These are phyloP conservation scores for Planoprotostelium fungivorum DNA, from an alignment of 78 protist species.

Conservation along the genomic window DNA sequence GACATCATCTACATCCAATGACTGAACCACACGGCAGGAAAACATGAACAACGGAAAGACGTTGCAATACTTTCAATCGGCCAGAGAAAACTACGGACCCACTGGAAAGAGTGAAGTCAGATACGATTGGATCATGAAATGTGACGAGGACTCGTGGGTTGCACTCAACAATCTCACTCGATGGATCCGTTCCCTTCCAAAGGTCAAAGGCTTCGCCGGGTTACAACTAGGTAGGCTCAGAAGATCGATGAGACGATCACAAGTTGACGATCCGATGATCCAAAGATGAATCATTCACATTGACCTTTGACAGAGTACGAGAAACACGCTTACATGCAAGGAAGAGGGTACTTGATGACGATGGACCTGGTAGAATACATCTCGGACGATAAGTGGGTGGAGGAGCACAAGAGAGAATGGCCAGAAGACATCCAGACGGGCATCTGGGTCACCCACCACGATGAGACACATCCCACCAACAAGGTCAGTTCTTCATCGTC, in stretches of 20 bases:
- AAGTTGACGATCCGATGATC: no score
- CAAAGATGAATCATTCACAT: no score
- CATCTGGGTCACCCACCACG: background rate
- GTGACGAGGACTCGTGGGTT: background rate
- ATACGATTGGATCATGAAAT: background rate
- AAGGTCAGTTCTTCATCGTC: background rate
- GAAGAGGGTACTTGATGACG: background rate
- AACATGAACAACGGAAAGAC: background rate
- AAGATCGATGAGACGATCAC: no score
- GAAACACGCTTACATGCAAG: background rate
- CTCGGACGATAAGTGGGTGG: background rate
- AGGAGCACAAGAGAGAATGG: background rate
- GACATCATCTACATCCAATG: no score
- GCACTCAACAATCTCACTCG: background rate
- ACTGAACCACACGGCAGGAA: background rate
- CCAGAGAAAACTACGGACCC: background rate
- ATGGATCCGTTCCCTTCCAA: background rate
- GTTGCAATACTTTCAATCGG: background rate
- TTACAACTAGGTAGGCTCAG: background rate
- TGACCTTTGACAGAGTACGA: background rate
- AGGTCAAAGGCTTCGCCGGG: background rate
- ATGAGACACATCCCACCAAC: background rate
- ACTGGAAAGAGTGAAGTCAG: background rate
- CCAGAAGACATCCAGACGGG: background rate
- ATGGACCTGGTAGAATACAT: background rate